These are phyloP conservation scores for Dactylellina cionopaga DNA, from an alignment of 2,329 filamentous ascomycete species.

Conservation along the genomic window DNA sequence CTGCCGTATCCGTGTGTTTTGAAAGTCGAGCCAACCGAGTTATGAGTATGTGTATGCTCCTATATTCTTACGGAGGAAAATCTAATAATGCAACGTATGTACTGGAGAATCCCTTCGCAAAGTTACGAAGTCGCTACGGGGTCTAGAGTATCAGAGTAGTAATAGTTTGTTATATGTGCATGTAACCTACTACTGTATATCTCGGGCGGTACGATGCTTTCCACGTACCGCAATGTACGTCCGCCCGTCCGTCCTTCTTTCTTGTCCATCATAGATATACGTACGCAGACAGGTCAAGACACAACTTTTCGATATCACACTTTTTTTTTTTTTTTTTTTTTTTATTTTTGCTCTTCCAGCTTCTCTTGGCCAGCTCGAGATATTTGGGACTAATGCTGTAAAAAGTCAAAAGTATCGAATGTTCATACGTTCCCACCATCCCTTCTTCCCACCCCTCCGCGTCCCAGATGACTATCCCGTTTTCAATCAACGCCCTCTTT, in stretches of 20 bases:
- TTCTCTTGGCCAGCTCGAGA: too few species aligned
- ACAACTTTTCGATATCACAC: background rate
- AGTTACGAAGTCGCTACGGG: too few species aligned
- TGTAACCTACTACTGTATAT: slow-evolving; percentile 14
- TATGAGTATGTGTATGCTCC: background rate
- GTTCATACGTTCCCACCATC: too few species aligned
- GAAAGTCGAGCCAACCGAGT: background rate
- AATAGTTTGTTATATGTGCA: too few species aligned
- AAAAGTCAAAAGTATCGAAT: too few species aligned
- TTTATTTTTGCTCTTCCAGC: background rate
- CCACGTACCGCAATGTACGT: background rate
- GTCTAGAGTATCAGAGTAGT: too few species aligned
- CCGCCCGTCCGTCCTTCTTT: background rate
- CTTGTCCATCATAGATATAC: background rate
- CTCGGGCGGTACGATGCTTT: slow-evolving; percentile 15
- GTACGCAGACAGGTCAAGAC: slow-evolving; percentile 1
- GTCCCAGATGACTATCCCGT: slow-evolving; percentile 46
- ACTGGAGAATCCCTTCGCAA: too few species aligned
- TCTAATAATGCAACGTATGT: too few species aligned
- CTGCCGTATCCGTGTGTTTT: background rate
- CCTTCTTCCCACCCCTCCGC: background rate
- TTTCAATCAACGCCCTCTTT: slow-evolving; percentile 51
- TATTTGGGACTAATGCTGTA: too few species aligned
- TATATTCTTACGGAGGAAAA: too few species aligned
- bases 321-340: background rate